These are phyloP conservation scores for Pichia inconspicua DNA, from an alignment of 1,139 yeast genomes.

Conservation along the genomic window DNA sequence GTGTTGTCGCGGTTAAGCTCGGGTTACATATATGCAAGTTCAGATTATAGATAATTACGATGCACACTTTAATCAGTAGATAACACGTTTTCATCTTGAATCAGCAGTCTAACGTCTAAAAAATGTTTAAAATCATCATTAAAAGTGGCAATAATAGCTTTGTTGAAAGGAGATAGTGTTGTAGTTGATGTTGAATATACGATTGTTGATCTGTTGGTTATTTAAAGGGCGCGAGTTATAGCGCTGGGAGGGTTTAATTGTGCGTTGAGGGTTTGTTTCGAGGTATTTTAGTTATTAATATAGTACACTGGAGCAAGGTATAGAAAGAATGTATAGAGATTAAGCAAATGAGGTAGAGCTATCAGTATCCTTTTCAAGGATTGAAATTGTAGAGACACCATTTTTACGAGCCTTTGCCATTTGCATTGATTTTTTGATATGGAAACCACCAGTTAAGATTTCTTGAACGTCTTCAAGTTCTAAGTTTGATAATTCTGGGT, in stretches of 20 bases:
- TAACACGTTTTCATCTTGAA: background rate
- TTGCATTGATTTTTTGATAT: slow-evolving; percentile 60
- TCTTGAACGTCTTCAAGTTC: slow-evolving; percentile 86
- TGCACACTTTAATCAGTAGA: background rate
- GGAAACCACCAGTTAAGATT: slow-evolving; percentile 74
- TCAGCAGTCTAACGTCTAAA: slow-evolving; percentile 1
- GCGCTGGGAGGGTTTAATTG: background rate
- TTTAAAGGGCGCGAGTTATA: background rate
- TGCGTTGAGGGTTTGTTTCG: background rate
- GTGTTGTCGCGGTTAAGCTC: too few relatives aligned
- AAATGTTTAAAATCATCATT: slow-evolving; percentile 1
- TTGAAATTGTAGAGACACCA: background rate
- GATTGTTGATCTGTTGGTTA: too few relatives aligned
- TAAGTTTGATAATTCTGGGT: slow-evolving; percentile 87
- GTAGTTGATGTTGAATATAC: too few relatives aligned
- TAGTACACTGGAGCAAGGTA: background rate
- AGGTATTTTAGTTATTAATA: background rate
- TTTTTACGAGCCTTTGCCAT: slow-evolving; percentile 39
- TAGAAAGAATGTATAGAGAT: background rate
- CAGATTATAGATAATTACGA: too few relatives aligned
- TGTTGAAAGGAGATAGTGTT: background rate
- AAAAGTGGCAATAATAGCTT: background rate
- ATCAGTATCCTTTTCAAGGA: background rate
- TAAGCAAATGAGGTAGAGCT: background rate
- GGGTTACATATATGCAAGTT: too few relatives aligned